Evolutionary conservation across 139 green algal species (phyloP).

Genomic region (Nannochloris sp.): DNA sequence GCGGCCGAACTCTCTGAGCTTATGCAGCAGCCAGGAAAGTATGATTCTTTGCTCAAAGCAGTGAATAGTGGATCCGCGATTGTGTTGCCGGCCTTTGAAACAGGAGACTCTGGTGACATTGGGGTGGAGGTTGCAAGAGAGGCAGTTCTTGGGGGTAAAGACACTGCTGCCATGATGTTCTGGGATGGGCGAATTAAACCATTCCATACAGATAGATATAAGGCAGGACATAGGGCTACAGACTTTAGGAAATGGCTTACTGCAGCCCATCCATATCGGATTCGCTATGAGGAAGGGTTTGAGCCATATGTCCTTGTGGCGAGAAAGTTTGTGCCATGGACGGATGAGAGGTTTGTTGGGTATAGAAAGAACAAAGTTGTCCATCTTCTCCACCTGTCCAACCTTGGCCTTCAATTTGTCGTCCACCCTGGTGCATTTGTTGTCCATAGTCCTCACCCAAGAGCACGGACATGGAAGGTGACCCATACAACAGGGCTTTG

Average conservation of each 20-base stretch:
- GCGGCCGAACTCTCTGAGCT: constrained; percentile 28
- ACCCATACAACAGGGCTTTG: constrained; percentile 34
- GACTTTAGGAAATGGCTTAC: constrained; percentile 33
- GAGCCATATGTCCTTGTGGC: constrained; percentile 33
- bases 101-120: constrained; percentile 25
- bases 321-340: constrained; percentile 28
- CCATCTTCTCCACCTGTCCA: constrained; percentile 31
- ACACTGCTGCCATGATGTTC: constrained; percentile 26
- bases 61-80: constrained; percentile 15
- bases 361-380: constrained; percentile 46
- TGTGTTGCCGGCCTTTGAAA: constrained; percentile 36
- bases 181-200: constrained; percentile 34
- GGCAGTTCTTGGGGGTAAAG: constrained; percentile 25
- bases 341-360: constrained; percentile 36
- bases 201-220: constrained; percentile 37
- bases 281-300: constrained; percentile 34
- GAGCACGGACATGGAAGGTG: constrained; percentile 34
- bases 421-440: constrained; percentile 42
- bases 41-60: constrained; percentile 15
- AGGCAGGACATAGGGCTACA: constrained; percentile 29
- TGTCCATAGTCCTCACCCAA: constrained; percentile 42
- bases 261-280: constrained; percentile 21
- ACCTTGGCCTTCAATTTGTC: constrained; percentile 30
- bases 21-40: constrained; percentile 26
- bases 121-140: constrained; percentile 34